phyloP scores from a whole-genome alignment of 1,284 basidiomycete species.

The Irpex sp. region DNA sequence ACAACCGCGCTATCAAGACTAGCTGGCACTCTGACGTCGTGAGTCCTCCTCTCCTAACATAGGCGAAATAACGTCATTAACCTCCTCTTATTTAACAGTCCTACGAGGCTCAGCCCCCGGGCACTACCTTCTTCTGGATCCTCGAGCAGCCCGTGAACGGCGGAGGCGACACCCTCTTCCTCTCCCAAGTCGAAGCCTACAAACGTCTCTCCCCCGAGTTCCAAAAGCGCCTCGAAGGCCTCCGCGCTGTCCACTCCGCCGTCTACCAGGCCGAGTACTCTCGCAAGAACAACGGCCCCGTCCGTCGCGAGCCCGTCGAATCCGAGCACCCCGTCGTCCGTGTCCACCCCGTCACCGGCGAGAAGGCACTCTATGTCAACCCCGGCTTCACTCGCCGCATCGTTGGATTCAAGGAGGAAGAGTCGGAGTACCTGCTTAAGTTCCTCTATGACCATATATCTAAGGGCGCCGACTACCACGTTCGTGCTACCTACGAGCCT shows the following conservation, averaged over 20 bases:
- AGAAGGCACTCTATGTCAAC: constrained; percentile 63
- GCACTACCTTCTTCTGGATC: constrained; percentile 56
- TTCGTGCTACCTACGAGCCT: constrained; percentile 38
- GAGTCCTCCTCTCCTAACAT: constrained; percentile 13
- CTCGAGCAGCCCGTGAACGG: constrained; percentile 33
- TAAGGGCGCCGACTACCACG: constrained; percentile 42
- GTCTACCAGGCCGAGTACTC: constrained; percentile 55
- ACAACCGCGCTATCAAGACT: constrained; percentile 24
- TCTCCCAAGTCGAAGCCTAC: constrained; percentile 58
- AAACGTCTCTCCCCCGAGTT: constrained; percentile 66
- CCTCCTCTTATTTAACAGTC: constrained; percentile 23
- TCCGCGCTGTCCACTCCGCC: constrained; percentile 60
- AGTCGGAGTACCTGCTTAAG: constrained; percentile 58
- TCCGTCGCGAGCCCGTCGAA: constrained; percentile 60
- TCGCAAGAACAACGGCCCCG: constrained; percentile 42
- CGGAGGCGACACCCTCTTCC: constrained; percentile 58
- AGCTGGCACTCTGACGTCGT: constrained; percentile 44
- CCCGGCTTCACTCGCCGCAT: constrained; percentile 58
- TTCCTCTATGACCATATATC: constrained; percentile 54
- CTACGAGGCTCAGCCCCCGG: constrained; percentile 59
- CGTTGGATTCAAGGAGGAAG: constrained; percentile 63
- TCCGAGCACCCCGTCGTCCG: constrained; percentile 52
- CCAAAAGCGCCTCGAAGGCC: constrained; percentile 56
- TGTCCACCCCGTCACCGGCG: constrained; percentile 59
- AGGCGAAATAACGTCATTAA: not conserved